Evolutionary conservation across 768 basidiomycete species (phyloP), one percentile per base, ranked within the genome.

Genomic region (Crepidotus variabilis): DNA sequence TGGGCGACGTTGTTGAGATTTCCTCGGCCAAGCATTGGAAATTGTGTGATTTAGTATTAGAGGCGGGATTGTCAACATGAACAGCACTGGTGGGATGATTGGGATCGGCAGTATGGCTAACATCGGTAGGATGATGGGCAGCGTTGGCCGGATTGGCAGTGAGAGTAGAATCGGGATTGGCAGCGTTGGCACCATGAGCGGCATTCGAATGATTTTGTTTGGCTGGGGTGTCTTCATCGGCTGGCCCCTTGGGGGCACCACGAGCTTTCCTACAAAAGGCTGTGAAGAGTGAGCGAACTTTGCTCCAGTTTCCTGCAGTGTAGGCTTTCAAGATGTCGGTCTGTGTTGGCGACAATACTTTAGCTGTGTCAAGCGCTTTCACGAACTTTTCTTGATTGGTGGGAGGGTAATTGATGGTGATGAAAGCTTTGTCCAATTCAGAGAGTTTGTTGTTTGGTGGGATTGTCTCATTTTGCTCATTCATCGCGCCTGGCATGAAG

Each of bases 401-500:
- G 4, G 28, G 28, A 8, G 62, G 62, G 35, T 63, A 63, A 50
- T 61, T 61, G 55, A 63, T 58, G 39, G 36, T 39, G n/a, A 58
- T 56, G 54, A 57, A 64, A 3, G 63, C 60, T 50, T 61, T 61
- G 53, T 64, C 63, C 22, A 51, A 16, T 7, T 50, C 34, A 11
- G 61, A 61, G 34, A 64, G 56, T 35, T 22, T 35, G 50, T 54
- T 64, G 43, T 58, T 64, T 14, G 60, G 61, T 7, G 36, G 18
- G n/a, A 64, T 46, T 13, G 22, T 21, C 1, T 50, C 57, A 11
- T 50, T 10, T 50, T 61, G 23, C 10, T 35, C 22, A 32, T 64
- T 64, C 51, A 60, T 52, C 23, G 39, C 56, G 2, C 51, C 55
- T 10, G 60, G 60, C 60, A 64, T 64, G 50, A 61, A 61, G 51